Conservation (phyloP, 1,284 basidiomycete genomes). For the Boletellus dicymbophilus region DNA sequence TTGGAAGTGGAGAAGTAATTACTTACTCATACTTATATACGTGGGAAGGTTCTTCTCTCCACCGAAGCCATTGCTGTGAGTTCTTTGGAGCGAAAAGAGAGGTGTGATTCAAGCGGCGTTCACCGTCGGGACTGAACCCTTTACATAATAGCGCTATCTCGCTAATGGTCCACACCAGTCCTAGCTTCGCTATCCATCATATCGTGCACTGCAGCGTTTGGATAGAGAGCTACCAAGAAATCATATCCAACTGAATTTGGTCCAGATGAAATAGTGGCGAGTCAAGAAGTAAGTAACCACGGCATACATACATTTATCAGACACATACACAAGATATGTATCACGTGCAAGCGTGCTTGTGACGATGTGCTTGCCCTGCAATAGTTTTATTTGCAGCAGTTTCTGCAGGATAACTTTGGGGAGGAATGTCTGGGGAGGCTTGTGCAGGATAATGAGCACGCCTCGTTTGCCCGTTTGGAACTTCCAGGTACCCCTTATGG, state of each 20-base stretch:
- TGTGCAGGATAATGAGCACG: conserved; percentile 13
- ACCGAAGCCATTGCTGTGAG: not conserved
- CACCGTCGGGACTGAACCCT: not conserved
- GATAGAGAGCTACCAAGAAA: conserved; percentile 3
- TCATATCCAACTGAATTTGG: conserved; percentile 8
- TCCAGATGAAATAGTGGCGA: not conserved
- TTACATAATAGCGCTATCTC: conserved; percentile 12
- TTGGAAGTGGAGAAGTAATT: not conserved
- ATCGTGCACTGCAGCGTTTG: not conserved
- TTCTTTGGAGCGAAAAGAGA: conserved; percentile 9
- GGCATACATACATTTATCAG: conserved; percentile 9
- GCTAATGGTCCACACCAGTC: conserved; percentile 7
- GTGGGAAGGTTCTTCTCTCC: not conserved
- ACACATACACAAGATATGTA: conserved; percentile 21
- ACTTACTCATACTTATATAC: not conserved
- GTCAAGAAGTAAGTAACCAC: not conserved
- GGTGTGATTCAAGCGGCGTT: conserved; percentile 11
- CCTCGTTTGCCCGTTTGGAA: conserved; percentile 15
- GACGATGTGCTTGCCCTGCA: conserved; percentile 15
- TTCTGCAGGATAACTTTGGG: not conserved
- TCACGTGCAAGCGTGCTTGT: conserved; percentile 13
- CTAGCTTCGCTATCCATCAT: not conserved
- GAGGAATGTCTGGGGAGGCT: conserved; percentile 7
- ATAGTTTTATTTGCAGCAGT: not conserved
- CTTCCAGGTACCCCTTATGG: conserved; percentile 17